Conservation (phyloP, 2,329 filamentous ascomycete genomes). For the Cephalotrichum gorgonifer region DNA sequence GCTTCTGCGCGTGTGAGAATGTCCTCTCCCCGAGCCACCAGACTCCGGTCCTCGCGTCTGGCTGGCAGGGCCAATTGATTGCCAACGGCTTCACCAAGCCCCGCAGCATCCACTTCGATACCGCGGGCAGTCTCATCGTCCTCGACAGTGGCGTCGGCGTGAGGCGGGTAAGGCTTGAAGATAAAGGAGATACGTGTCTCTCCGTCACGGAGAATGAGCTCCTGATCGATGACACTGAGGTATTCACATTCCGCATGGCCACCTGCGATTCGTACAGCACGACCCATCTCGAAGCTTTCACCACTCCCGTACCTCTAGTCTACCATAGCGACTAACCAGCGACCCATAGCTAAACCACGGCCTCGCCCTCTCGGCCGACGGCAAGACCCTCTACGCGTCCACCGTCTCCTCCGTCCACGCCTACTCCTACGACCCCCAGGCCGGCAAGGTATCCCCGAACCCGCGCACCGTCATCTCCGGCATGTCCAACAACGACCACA, state of each 20-base stretch:
- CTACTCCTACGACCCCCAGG: slow-evolving; percentile 53
- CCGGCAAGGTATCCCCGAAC: slow-evolving; percentile 31
- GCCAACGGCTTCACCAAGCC: slow-evolving; percentile 29
- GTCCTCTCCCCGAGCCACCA: slow-evolving; percentile 23
- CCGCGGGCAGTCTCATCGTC: slow-evolving; percentile 32
- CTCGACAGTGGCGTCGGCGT: slow-evolving; percentile 32
- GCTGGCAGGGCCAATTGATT: slow-evolving; percentile 33
- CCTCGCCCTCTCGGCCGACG: slow-evolving; percentile 40
- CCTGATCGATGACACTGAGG: slow-evolving; percentile 23
- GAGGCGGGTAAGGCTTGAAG: slow-evolving; percentile 26
- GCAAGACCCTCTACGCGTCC: slow-evolving; percentile 46
- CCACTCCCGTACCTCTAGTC: too few relatives aligned
- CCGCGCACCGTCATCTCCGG: slow-evolving; percentile 44
- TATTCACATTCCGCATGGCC: slow-evolving; percentile 17
- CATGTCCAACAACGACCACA: slow-evolving; percentile 54
- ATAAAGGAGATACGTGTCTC: slow-evolving; percentile 30
- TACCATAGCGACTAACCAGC: too few relatives aligned
- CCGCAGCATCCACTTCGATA: slow-evolving; percentile 34
- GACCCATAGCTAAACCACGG: slow-evolving; percentile 43
- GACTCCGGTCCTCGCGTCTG: slow-evolving; percentile 25
- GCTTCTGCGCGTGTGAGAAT: slow-evolving; percentile 18
- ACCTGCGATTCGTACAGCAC: too few relatives aligned
- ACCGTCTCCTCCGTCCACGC: slow-evolving; percentile 46
- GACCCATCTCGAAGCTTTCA: neutral
- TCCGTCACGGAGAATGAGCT: slow-evolving; percentile 22